phyloP scores from a whole-genome alignment of 495 filamentous ascomycete species.

The Talaromyces nanjingensis region DNA sequence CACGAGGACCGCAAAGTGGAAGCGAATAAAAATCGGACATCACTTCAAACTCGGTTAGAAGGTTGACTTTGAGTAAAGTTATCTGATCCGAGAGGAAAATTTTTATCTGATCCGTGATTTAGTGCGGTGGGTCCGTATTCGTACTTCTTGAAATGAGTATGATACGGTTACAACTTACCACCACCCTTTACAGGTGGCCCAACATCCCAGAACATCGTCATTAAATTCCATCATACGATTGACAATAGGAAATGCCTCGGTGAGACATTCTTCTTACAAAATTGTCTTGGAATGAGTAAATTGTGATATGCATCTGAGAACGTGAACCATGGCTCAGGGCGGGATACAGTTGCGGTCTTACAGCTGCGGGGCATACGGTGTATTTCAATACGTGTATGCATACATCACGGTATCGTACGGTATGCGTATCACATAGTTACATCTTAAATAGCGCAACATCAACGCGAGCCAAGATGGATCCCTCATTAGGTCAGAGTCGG shows the following conservation, averaged over 20 bases:
- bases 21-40: background rate
- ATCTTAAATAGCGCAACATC: background rate
- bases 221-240: background rate
- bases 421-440: background rate
- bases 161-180: background rate
- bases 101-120: constrained; percentile 6
- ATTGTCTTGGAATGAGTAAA: background rate
- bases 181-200: background rate
- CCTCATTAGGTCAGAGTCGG: background rate
- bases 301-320: background rate
- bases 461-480: background rate
- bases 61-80: background rate
- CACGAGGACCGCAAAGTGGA: background rate
- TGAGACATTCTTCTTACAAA: background rate
- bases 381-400: background rate
- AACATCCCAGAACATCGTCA: background rate
- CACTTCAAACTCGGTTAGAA: background rate
- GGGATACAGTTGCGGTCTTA: background rate
- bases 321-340: background rate
- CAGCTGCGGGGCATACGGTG: background rate
- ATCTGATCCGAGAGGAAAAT: constrained; percentile 1
- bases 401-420: background rate
- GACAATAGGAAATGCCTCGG: background rate
- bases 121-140: background rate
- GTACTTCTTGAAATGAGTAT: background rate